Base-by-base conservation (phyloP, 768 basidiomycete species). In the Mrakia hoshinonis region DNA sequence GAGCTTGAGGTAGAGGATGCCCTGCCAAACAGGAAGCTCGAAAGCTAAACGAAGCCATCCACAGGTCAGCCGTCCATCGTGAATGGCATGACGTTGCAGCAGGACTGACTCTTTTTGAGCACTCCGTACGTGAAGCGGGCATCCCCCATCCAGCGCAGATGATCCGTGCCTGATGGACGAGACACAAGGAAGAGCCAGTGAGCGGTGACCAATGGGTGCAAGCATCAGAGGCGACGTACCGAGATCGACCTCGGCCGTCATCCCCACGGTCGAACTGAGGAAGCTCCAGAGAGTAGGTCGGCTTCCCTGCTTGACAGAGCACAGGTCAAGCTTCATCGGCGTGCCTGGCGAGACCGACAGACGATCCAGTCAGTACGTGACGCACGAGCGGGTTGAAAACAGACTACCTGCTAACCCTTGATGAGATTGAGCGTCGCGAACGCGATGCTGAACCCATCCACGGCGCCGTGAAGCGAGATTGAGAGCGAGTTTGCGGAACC, bases 81-180 rank as follows among this genome's bases (percentile, higher is more conserved):
- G 29, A 11, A 36, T n/a, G 22, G 2, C 3, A 2, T 18, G n/a
- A 60, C 29, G 26, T 26, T 2, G 26, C 18, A 7, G 6, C 6
- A 15, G 26, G 46, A 73, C 48, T 43, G 70, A 55, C 77, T 68
- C 1, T 76, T 77, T 48, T 75, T 76, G 11, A 80, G 43, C 63
- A 79, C 78, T 0, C 79, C 79, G 43, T 75, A 69, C 15, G 78
- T 49, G 74, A 80, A 80, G 2, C 79, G 72, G 31, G 77, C 73
- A 69, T 79, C 78, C 18, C 79, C 79, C 76, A 80, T 76, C 79
- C 79, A 80, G 3, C 79, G 69, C 20, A 80, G 60, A 63, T 79
- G 69, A 51, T 80, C 79, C 9, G 79, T 80, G 4, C 79, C 79
- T 73, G 43, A 12, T 26, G 3, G 1, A 47, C 75, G 74, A 70